Conservation (phyloP, 805 yeast species). For the Ogataea dorogensis region DNA sequence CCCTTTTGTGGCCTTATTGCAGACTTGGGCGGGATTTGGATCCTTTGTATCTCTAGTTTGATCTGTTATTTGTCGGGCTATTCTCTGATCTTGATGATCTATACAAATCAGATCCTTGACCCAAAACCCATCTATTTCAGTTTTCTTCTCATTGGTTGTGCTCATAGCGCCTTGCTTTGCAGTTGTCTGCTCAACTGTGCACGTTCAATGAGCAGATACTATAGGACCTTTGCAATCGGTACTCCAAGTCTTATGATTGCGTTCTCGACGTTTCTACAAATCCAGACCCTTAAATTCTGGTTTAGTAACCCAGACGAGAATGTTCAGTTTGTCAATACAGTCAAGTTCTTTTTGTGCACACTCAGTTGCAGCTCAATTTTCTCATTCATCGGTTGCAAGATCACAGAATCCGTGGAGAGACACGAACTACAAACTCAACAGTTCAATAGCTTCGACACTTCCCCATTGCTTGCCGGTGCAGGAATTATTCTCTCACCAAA, state of each 20-base stretch:
- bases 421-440: constrained; percentile 25
- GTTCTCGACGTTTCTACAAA: constrained; percentile 33
- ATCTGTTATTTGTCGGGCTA: constrained; percentile 68
- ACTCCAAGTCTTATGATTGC: constrained; percentile 58
- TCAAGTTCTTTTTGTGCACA: constrained; percentile 24
- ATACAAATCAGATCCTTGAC: constrained; percentile 26
- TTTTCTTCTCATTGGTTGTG: constrained; percentile 63
- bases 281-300: constrained; percentile 22
- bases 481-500: constrained; percentile 33
- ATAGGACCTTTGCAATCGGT: constrained; percentile 77
- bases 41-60: constrained; percentile 61
- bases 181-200: constrained; percentile 77
- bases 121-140: constrained; percentile 43
- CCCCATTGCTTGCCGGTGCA: constrained; percentile 35
- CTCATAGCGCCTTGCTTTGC: constrained; percentile 68
- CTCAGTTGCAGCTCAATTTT: constrained; percentile 19
- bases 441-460: constrained; percentile 33
- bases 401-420: constrained; percentile 28
- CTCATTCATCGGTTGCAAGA: constrained; percentile 29
- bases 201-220: constrained; percentile 61
- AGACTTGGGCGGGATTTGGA: constrained; percentile 75
- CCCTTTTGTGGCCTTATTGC: constrained; percentile 82
- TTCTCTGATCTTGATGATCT: constrained; percentile 43
- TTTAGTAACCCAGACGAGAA: constrained; percentile 20
- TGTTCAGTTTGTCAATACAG: constrained; percentile 21